Percentiles rank a stretch among this genome's conserved stretches.
phyloP scores from a whole-genome alignment of 2,329 filamentous ascomycete species.

The Exophiala sideris region DNA sequence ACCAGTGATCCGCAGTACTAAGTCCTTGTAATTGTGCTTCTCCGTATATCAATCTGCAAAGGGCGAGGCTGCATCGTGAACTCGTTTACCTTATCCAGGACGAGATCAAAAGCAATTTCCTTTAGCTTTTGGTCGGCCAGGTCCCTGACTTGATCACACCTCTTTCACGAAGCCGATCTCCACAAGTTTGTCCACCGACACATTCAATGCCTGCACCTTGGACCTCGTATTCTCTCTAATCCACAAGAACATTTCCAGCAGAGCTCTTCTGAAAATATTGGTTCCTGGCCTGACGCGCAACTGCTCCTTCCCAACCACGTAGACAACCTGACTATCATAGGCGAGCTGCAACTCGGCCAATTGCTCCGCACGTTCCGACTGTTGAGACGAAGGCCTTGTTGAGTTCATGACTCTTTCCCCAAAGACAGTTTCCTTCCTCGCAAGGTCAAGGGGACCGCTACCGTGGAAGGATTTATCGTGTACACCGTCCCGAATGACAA shows the following conservation, averaged over 20 bases:
- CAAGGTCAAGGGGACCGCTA: too few relatives aligned
- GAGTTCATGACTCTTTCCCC: conserved; percentile 2
- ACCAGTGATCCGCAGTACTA: too few relatives aligned
- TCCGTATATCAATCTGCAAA: too few relatives aligned
- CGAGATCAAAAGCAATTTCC: too few relatives aligned
- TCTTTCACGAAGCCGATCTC: conserved; percentile 43
- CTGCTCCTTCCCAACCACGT: conserved; percentile 46
- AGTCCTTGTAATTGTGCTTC: too few relatives aligned
- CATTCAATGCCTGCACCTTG: conserved; percentile 37
- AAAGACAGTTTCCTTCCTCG: background rate
- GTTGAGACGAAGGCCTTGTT: background rate
- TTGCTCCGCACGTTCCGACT: background rate
- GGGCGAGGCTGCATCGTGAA: too few relatives aligned
- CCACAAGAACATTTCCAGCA: conserved; percentile 37
- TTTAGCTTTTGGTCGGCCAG: too few relatives aligned
- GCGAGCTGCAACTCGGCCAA: conserved; percentile 41
- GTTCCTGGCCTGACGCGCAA: conserved; percentile 34
- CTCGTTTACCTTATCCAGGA: too few relatives aligned
- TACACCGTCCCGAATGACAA: conserved; percentile 41
- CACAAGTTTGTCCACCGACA: conserved; percentile 37
- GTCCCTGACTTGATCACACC: conserved; percentile 18
- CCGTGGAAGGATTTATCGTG: background rate
- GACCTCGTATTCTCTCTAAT: conserved; percentile 39
- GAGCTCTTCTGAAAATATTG: conserved; percentile 29
- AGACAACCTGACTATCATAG: conserved; percentile 48